Conservation (phyloP, 2,329 filamentous ascomycete genomes). For the Trichophyton equinum region DNA sequence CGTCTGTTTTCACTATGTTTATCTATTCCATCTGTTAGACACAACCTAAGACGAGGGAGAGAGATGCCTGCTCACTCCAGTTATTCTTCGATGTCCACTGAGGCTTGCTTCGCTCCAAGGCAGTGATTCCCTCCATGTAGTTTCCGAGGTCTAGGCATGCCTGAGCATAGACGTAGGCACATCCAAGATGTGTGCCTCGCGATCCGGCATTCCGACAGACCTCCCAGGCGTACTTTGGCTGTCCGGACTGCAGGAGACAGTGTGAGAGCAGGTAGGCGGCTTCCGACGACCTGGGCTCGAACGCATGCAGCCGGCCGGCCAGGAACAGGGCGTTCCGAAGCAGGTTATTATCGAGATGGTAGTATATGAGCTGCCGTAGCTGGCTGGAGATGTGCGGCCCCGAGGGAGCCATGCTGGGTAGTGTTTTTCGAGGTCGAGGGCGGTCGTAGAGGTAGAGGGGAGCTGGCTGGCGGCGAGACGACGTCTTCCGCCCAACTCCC, state of each 20-base stretch:
- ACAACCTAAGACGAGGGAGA: background rate
- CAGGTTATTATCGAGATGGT: conserved; percentile 77
- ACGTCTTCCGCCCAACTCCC: background rate
- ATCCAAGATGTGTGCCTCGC: conserved; percentile 66
- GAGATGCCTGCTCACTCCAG: conserved; percentile 49
- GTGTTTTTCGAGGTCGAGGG: background rate
- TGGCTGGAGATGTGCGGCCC: conserved; percentile 46
- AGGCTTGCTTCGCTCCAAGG: conserved; percentile 68
- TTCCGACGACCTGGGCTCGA: conserved; percentile 70
- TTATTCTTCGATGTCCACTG: conserved; percentile 63
- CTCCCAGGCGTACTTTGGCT: conserved; percentile 77
- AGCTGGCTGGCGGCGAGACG: background rate
- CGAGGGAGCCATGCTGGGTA: conserved; percentile 41
- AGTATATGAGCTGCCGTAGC: conserved; percentile 54
- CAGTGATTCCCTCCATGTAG: conserved; percentile 67
- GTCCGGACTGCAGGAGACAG: conserved; percentile 70
- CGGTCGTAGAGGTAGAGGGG: background rate
- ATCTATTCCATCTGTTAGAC: conserved; percentile 28
- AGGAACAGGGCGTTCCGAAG: conserved; percentile 88
- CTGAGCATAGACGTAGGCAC: conserved; percentile 83
- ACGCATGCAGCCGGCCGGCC: conserved; percentile 70
- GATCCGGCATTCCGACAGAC: conserved; percentile 58
- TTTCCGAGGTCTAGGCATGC: conserved; percentile 68
- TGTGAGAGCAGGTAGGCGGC: conserved; percentile 71
- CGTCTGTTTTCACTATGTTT: conserved; percentile 65